Base-by-base conservation (phyloP, 1,139 yeast species). In the Hyphopichia pseudoburtonii region DNA sequence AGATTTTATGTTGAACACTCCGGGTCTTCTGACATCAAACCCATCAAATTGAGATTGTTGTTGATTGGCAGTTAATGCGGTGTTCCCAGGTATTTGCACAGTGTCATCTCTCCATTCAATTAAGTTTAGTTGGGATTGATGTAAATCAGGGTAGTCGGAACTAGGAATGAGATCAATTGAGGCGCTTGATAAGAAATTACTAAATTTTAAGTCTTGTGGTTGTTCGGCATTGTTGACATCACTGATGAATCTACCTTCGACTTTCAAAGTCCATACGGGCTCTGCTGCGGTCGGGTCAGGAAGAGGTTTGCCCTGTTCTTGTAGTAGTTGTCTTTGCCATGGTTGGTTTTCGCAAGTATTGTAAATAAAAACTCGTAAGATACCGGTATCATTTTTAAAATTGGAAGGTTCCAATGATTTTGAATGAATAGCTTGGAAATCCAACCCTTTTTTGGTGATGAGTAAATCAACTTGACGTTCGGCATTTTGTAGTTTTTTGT, bases 281-380 rank as follows among this genome's bases (percentile, higher is more conserved):
- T 71, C 78, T 12, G 55, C 52, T 2, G 52, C 41, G 7, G 50
- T 37, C 5, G 56, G 49, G 15, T 57, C 58, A 2, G 51, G 36
- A 10, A 51, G 43, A 2, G 54, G 48, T 24, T 50, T 45, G 4
- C 56, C 58, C 35, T 52, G 50, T 46, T 56, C 60, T 45, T 51
- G 50, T 30, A 49, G 59, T 36, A 68, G 62, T 40, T 66, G 70
- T 36, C 69, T 70, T 56, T 90, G 97, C 98, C 98, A 92, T 32
- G 94, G 88, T 63, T 92, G 97, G 57, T 87, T 86, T 44, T 82
- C 86, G 30, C 85, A 72, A 2, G 88, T 83, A 57, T 87, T 89
- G 51, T 92, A 88, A 23, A 94, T 70, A 56, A 84, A 92, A 17
- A 92, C 77, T 41, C 98, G 77, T 52, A 92, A 70, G 3, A 71